These are phyloP conservation scores for Colletotrichum tofieldiae DNA, from an alignment of 2,329 filamentous ascomycete genomes.

Conservation along the genomic window DNA sequence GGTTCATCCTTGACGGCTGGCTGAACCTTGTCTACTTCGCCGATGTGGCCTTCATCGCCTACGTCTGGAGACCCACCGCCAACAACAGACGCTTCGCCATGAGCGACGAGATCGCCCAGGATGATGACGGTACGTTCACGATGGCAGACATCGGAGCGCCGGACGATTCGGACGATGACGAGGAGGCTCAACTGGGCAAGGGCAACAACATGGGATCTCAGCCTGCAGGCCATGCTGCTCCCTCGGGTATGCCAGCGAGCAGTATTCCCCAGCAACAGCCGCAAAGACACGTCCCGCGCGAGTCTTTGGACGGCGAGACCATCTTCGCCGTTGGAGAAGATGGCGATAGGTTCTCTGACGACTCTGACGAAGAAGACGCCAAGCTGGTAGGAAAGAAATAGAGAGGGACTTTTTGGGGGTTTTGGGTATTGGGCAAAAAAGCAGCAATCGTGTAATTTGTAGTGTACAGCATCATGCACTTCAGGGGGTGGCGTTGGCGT, in stretches of 20 bases:
- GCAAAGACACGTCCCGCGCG: constrained; percentile 60
- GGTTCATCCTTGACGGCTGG: constrained; percentile 99
- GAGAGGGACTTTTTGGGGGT: constrained; percentile 21
- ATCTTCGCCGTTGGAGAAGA: constrained; percentile 96
- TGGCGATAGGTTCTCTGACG: constrained; percentile 85
- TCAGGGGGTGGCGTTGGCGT: constrained; percentile 25
- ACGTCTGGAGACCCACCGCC: constrained; percentile 95
- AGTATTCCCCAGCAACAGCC: constrained; percentile 40
- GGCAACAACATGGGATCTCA: constrained; percentile 46
- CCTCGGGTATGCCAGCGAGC: constrained; percentile 29
- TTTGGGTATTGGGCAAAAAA: constrained; percentile 13
- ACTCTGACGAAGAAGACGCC: constrained; percentile 75
- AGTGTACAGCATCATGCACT: constrained; percentile 37
- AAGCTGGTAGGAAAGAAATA: constrained; percentile 67
- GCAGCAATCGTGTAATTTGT: constrained; percentile 38
- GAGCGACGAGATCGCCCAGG: constrained; percentile 98
- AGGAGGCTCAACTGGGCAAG: constrained; percentile 68
- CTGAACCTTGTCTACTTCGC: constrained; percentile 96
- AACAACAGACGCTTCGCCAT: constrained; percentile 98
- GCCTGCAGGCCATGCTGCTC: constrained; percentile 38
- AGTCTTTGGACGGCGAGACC: constrained; percentile 86
- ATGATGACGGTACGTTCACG: constrained; percentile 95
- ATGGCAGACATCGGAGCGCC: constrained; percentile 91
- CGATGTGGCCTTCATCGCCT: constrained; percentile 93
- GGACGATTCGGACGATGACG: constrained; percentile 74